Evolutionary conservation across 73 alveolate genomes (phyloP).

Genomic region (Tetrahymena elliotti): DNA sequence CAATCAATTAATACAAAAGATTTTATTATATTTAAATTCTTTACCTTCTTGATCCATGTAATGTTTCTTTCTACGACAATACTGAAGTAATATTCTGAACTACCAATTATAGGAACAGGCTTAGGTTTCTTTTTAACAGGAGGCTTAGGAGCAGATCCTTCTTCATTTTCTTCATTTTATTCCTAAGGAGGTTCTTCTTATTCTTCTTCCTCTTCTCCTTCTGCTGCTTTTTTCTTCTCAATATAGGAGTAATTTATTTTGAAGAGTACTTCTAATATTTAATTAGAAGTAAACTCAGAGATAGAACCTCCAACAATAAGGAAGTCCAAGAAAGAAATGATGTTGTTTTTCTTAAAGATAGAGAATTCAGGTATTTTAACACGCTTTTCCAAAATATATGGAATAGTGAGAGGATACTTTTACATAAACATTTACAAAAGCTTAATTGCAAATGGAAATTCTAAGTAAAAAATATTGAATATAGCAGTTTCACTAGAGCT

Average conservation of each 20-base stretch:
- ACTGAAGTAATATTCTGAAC: neutral
- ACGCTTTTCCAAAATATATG: neutral
- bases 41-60: neutral
- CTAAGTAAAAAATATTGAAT: neutral
- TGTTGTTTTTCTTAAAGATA: neutral
- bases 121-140: neutral
- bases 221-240: neutral
- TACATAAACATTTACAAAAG: neutral
- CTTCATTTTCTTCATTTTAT: neutral
- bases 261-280: neutral
- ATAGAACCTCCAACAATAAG: neutral
- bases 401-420: neutral
- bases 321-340: neutral
- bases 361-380: neutral
- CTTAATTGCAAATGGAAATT: neutral
- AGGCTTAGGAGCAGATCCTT: neutral
- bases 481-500: neutral
- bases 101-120: neutral
- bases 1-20: no score
- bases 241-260: neutral
- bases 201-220: neutral
- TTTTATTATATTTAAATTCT: no score
- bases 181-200: neutral
- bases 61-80: neutral
- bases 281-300: neutral